A percentile compares a stretch with the other conserved stretches of the same genome.
Conservation (phyloP, 2,329 filamentous ascomycete genomes). For the Aureobasidium pullulans region DNA sequence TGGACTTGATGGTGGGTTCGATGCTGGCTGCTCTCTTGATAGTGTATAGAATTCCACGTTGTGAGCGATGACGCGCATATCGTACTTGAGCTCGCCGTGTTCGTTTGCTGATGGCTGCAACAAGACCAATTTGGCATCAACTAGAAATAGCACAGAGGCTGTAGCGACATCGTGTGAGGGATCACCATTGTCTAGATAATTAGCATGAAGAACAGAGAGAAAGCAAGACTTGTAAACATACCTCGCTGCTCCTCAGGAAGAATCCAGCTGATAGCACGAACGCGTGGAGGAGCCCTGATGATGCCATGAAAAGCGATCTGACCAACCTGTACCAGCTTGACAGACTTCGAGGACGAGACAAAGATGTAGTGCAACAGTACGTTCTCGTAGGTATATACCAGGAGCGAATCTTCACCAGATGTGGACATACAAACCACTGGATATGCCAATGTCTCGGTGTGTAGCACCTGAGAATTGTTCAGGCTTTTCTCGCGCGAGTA, state of each 20-base stretch:
- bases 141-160: conserved; percentile 89
- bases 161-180: conserved; percentile 92
- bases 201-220: conserved; percentile 18
- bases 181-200: conserved; percentile 64
- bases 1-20: conserved; percentile 19
- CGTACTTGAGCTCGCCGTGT: conserved; percentile 83
- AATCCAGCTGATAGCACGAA: conserved; percentile 92
- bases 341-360: conserved; percentile 58
- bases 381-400: conserved; percentile 97
- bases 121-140: conserved; percentile 91
- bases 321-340: conserved; percentile 84
- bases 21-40: conserved; percentile 72
- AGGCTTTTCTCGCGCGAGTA: conserved; percentile 82
- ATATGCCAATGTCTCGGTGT: conserved; percentile 69
- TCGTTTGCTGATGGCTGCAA: conserved; percentile 80
- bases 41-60: conserved; percentile 93
- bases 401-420: conserved; percentile 85
- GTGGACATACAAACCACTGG: conserved; percentile 85
- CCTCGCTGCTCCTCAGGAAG: conserved; percentile 81
- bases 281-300: conserved; percentile 83
- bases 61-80: conserved; percentile 94
- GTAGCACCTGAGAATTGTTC: conserved; percentile 64
- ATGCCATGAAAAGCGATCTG: conserved; percentile 98
- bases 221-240: conserved; percentile 29
- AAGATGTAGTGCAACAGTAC: conserved; percentile 93